Evolutionary conservation across 2,329 filamentous ascomycete species (phyloP), one percentile per base, ranked within the genome.

Genomic region (Nemania abortiva): DNA sequence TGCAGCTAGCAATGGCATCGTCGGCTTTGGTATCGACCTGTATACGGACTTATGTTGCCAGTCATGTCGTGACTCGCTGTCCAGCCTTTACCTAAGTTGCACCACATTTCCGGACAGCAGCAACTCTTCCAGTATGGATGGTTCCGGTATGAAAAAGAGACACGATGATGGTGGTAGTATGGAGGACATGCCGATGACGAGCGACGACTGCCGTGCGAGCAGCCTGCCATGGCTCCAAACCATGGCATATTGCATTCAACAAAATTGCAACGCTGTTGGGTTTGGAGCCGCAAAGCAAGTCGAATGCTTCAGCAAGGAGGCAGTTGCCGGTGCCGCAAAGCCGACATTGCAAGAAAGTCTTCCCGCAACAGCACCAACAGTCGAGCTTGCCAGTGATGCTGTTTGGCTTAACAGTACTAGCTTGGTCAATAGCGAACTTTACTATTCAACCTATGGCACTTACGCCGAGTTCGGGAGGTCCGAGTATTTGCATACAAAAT

Each of bases 381-480:
- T 65, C 9, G 71, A 75, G 31, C 68, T 79, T 37, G 31, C 65
- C 5, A 53, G 55, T 4, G 71, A 77, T 24, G 76, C 75, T 2
- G 72, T 75, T 65, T 74, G 76, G 69, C 73, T 81, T 13, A 77
- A 77, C 52, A 55, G 50, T 7, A 78, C 78, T 18, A 77, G 74
- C 15, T 66, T 80, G 50, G 77, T 80, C 18, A 74, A 74, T 45
- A 66, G 70, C 9, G 70, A 75, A 2, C 66, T 71, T 6, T 81
- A 77, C 27, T 62, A 74, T 27, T 67, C 68, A 11, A 75, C 75
- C 52, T 70, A 72, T 29, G 73, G 75, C 4, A 77, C 70, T 2
- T 65, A 77, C 34, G 57, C 69, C 27, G 73, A 75, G 37, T 80
- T 80, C 63, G 73, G 69, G 39, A 66, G 63, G 13, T 72, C 75